Evolutionary conservation across 441 rosid species (phyloP).

Genomic region (Euphorbia schlechtendalii): DNA sequence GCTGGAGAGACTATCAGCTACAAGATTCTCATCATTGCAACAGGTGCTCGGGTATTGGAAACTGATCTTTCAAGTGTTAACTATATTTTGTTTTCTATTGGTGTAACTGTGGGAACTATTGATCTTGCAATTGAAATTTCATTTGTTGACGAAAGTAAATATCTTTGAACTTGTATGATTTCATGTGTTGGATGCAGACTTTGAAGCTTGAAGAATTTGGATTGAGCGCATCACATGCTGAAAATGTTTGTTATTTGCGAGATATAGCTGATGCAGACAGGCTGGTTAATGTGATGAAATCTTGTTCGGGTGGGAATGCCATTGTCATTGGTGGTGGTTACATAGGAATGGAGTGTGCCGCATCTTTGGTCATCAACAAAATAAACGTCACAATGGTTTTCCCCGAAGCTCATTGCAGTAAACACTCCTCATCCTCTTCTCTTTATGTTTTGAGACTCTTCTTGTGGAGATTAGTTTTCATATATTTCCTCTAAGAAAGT

Average conservation of each 20-base stretch:
- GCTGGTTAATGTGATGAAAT: constrained; percentile 54
- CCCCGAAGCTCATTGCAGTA: constrained; percentile 94
- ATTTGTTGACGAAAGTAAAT: too few relatives aligned
- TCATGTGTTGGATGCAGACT: constrained; percentile 39
- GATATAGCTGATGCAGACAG: constrained; percentile 80
- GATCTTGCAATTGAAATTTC: too few relatives aligned
- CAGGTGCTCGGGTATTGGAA: constrained; percentile 95
- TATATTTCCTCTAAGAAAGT: neutral
- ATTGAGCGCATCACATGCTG: constrained; percentile 73
- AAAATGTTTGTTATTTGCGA: constrained; percentile 84
- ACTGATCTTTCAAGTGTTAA: constrained; percentile 25
- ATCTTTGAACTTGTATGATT: constrained; percentile 1
- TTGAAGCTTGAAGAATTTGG: constrained; percentile 98
- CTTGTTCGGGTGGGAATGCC: constrained; percentile 72
- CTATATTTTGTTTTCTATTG: constrained; percentile 9
- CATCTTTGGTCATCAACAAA: constrained; percentile 85
- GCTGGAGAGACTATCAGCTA: constrained; percentile 93
- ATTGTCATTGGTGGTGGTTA: constrained; percentile 97
- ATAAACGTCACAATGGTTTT: constrained; percentile 92
- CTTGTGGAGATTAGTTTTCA: neutral
- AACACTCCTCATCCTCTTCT: constrained; percentile 21
- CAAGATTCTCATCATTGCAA: constrained; percentile 79
- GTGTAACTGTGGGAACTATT: constrained; percentile 1
- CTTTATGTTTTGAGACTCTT: neutral
- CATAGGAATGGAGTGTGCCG: constrained; percentile 98